Base-by-base conservation (phyloP, 495 filamentous ascomycete genomes). In the Penicillium psychrofluorescens region DNA sequence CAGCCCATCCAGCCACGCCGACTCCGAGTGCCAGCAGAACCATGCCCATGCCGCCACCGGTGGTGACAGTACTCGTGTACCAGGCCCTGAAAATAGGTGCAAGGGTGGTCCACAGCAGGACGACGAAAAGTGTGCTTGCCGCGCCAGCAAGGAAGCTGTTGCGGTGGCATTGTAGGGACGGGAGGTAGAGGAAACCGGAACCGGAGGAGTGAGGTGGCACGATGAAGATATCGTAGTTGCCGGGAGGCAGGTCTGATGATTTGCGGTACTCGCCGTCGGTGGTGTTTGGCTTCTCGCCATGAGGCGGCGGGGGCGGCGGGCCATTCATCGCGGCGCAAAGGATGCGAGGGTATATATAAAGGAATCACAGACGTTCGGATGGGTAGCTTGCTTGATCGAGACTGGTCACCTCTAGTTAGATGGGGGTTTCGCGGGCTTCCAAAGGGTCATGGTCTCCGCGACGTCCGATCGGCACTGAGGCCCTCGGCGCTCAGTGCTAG, bases 151-250 rank as follows among this genome's bases (percentile, higher is more conserved):
- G 70, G 64, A 96, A 98, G 62, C 88, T 94, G 66, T 96, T 96
- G 50, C 82, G 72, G 53, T 95, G 80, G 22, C 87, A 82, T 55
- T 84, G 76, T 28, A 98, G 62, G 0, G 88, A 95, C 0, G 92
- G 92, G 15, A 98, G 79, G 63, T 98, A 98, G 8, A 98, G 69
- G 61, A 98, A 95, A 9, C 92, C 92, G 0, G 80, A 77, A 46
- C 92, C 92, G 10, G 90, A 77, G 8, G 89, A 90, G 57, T 96
- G 88, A n/a, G 86, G 86, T 3, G 92, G 91, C 45, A 98, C 89
- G 53, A 98, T 83, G 68, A 96, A 96, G 66, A 96, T 94, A 66
- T 97, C 91, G 69, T 94, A 97, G 59, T 90, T 89, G 28, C 89
- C 88, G 0, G 79, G 66, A 0, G 88, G 89, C 2, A 94, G 72